A percentile compares a stretch with the other conserved stretches of the same genome.
Evolutionary conservation across 2,329 filamentous ascomycete species (phyloP).

Genomic region (Colletotrichum filicis): DNA sequence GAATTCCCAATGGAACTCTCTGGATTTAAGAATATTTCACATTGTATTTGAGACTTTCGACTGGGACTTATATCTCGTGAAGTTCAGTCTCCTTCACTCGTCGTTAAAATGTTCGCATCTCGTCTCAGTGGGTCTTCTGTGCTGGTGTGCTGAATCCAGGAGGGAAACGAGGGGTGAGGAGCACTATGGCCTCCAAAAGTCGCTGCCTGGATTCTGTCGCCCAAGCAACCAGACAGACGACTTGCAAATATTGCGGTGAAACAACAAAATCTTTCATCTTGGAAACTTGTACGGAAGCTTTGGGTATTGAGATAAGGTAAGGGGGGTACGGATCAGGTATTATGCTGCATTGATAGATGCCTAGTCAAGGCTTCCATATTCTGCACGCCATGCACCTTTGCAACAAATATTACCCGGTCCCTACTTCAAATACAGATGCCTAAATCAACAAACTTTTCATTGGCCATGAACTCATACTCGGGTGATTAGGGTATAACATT

Average conservation of each 20-base stretch:
- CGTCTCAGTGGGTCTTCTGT: neutral
- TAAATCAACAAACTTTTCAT: no score
- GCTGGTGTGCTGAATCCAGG: neutral
- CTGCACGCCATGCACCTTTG: no score
- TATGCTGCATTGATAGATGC: no score
- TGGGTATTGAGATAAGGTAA: no score
- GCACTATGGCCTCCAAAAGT: neutral
- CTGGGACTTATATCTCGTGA: neutral
- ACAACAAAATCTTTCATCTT: neutral
- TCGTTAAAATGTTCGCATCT: neutral
- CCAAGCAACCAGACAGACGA: neutral
- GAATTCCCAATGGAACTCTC: rapidly evolving
- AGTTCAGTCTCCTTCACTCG: neutral
- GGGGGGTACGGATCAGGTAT: no score
- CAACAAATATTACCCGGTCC: no score
- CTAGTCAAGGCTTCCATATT: no score
- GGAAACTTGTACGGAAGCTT: neutral
- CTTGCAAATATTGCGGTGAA: neutral
- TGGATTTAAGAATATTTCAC: no score
- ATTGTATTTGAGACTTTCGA: neutral
- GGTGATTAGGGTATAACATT: neutral
- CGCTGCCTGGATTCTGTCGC: neutral
- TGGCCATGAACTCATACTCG: no score
- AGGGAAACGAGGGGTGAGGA: no score
- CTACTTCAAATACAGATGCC: no score